A percentile compares a stretch with the other conserved stretches of the same genome.
phyloP scores from a whole-genome alignment of 768 basidiomycete genomes.

The Porpolomopsis calyptriformis region DNA sequence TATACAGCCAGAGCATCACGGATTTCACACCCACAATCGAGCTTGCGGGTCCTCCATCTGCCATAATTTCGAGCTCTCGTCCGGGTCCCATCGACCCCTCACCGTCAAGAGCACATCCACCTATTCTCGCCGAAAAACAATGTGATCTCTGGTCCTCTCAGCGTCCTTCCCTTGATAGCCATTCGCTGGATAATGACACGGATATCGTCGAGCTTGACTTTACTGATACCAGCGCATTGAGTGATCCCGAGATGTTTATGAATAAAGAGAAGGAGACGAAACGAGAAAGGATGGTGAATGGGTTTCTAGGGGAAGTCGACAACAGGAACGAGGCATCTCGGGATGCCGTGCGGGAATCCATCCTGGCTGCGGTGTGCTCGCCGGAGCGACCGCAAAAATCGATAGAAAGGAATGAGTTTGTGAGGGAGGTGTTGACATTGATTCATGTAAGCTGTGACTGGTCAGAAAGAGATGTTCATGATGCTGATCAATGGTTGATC shows the following conservation, averaged over 20 bases:
- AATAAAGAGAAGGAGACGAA: conserved; percentile 19
- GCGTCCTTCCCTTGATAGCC: conserved; percentile 33
- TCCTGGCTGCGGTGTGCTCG: background rate
- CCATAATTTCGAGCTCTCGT: background rate
- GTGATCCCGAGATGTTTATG: conserved; percentile 51
- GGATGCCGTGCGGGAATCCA: background rate
- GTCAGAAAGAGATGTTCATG: background rate
- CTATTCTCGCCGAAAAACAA: conserved; percentile 53
- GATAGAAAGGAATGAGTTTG: conserved; percentile 46
- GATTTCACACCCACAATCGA: background rate
- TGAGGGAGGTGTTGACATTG: conserved; percentile 47
- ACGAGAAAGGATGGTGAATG: conserved; percentile 6
- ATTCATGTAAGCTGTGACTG: conserved; percentile 40
- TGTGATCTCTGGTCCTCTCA: conserved; percentile 68
- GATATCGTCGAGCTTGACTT: conserved; percentile 73
- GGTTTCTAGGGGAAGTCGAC: background rate
- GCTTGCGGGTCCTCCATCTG: background rate
- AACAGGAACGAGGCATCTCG: background rate
- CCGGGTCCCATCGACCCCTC: background rate
- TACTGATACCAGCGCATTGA: conserved; percentile 60
- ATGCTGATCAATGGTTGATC: background rate
- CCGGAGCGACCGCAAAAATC: conserved; percentile 10
- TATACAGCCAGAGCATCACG: background rate
- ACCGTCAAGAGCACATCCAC: conserved; percentile 22
- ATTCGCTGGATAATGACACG: conserved; percentile 28